Conservation (phyloP, 2,329 filamentous ascomycete species). For the Zasmidium citrigriseum region DNA sequence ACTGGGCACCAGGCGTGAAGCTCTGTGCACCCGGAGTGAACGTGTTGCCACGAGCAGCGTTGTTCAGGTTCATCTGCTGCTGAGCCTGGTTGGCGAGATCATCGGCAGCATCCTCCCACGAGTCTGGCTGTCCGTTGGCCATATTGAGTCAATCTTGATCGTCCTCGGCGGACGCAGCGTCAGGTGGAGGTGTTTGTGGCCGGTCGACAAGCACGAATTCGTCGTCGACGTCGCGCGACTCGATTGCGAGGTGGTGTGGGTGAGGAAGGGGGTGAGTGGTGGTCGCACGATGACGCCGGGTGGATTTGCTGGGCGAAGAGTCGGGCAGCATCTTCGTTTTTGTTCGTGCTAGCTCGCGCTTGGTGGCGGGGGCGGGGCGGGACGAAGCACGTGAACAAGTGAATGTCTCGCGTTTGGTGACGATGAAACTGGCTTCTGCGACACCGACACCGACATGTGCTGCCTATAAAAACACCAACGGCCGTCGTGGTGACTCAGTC, state of each 20-base stretch:
- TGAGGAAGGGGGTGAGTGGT: background rate
- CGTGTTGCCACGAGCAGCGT: slow-evolving; percentile 20
- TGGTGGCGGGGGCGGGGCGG: background rate
- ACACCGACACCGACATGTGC: background rate
- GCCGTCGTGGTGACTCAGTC: background rate
- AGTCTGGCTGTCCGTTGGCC: slow-evolving; percentile 52
- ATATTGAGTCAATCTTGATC: slow-evolving; percentile 21
- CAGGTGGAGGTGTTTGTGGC: background rate
- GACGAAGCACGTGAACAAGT: slow-evolving; percentile 1
- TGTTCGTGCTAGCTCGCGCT: too few species aligned
- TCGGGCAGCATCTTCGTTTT: background rate
- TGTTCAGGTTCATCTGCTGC: slow-evolving; percentile 38
- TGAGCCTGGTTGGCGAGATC: slow-evolving; percentile 40
- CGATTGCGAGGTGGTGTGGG: background rate
- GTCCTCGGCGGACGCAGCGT: background rate
- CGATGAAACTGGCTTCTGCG: background rate
- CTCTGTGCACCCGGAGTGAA: slow-evolving; percentile 38
- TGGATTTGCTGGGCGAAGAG: background rate
- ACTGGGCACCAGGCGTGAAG: slow-evolving; percentile 40
- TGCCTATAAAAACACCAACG: background rate
- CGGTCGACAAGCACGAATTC: background rate
- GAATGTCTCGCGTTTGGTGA: background rate
- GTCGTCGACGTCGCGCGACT: background rate
- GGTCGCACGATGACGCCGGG: background rate
- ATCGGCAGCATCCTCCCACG: slow-evolving; percentile 69